phyloP scores from a whole-genome alignment of 768 basidiomycete species.

The Boletellus ananas region DNA sequence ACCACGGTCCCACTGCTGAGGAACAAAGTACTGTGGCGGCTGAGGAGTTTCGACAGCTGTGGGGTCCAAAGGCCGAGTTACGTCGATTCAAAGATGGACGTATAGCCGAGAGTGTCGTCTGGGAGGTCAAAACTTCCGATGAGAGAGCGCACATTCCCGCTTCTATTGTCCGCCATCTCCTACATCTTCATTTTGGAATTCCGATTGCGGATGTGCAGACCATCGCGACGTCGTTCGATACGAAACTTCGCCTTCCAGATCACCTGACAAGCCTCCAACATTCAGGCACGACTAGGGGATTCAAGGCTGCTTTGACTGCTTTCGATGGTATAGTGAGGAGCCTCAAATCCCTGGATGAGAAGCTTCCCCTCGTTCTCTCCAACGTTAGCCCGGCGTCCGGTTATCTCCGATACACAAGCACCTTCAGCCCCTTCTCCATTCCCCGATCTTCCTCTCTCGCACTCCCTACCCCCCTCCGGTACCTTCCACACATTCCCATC shows the following conservation, averaged over 20 bases:
- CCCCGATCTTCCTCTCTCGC: slow-evolving; percentile 47
- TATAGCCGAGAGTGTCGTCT: slow-evolving; percentile 92
- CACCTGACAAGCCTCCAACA: slow-evolving; percentile 39
- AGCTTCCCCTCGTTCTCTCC: slow-evolving; percentile 73
- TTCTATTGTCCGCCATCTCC: slow-evolving; percentile 69
- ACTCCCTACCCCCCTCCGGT: slow-evolving; percentile 59
- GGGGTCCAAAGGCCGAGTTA: slow-evolving; percentile 91
- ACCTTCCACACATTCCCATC: slow-evolving; percentile 66
- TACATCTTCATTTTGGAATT: slow-evolving; percentile 75
- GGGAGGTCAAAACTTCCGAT: slow-evolving; percentile 81
- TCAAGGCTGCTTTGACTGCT: slow-evolving; percentile 69
- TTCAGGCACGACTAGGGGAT: slow-evolving; percentile 46
- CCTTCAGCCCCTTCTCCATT: slow-evolving; percentile 76
- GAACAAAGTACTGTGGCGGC: slow-evolving; percentile 49
- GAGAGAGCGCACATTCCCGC: slow-evolving; percentile 76
- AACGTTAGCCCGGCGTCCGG: slow-evolving; percentile 73
- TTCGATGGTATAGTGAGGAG: slow-evolving; percentile 75
- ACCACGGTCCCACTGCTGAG: slow-evolving; percentile 82
- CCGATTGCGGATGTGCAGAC: slow-evolving; percentile 45
- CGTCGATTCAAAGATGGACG: slow-evolving; percentile 95
- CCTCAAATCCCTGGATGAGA: slow-evolving; percentile 68
- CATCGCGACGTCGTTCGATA: slow-evolving; percentile 59
- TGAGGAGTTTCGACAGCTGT: slow-evolving; percentile 72
- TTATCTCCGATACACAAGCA: slow-evolving; percentile 76
- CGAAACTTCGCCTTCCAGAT: slow-evolving; percentile 55